A percentile compares a stretch with the other conserved stretches of the same genome.
phyloP scores from a whole-genome alignment of 2,329 filamentous ascomycete species.

The Dothidotthia symphoricarpi region DNA sequence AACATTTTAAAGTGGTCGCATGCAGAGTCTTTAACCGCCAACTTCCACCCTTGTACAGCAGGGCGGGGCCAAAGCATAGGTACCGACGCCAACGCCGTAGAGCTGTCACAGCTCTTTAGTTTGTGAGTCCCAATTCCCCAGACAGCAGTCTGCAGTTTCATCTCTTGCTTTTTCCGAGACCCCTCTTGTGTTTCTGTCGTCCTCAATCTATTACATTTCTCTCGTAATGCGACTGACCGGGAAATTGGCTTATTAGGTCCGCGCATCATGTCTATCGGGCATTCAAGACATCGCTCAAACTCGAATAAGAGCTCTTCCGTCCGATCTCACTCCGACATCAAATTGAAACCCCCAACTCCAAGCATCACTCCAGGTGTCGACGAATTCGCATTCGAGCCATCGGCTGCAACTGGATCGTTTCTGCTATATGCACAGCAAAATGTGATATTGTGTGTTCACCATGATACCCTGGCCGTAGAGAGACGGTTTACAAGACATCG shows the following conservation, averaged over 20 bases:
- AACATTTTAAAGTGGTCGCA: constrained; percentile 41
- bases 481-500: constrained; percentile 79
- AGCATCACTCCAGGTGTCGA: constrained; percentile 47
- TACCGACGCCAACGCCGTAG: constrained; percentile 40
- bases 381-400: constrained; percentile 70
- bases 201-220: constrained; percentile 30
- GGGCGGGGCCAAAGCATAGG: constrained; percentile 42
- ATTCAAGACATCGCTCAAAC: constrained; percentile 43
- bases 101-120: constrained; percentile 38
- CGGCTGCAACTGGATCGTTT: constrained; percentile 85
- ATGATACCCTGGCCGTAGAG: constrained; percentile 88
- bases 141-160: constrained; percentile 28
- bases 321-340: constrained; percentile 27
- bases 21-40: constrained; percentile 42
- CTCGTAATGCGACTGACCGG: constrained; percentile 37
- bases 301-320: constrained; percentile 38
- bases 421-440: constrained; percentile 85
- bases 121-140: constrained; percentile 41
- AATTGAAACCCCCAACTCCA: constrained; percentile 44
- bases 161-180: constrained; percentile 22
- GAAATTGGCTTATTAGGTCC: constrained; percentile 1
- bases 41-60: constrained; percentile 35
- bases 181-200: constrained; percentile 29
- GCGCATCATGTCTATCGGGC: constrained; percentile 47
- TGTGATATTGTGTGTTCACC: constrained; percentile 81